Percentiles rank a stretch among this genome's conserved stretches.
Evolutionary conservation across 768 basidiomycete genomes (phyloP).

Genomic region (Scleroderma citrinum): DNA sequence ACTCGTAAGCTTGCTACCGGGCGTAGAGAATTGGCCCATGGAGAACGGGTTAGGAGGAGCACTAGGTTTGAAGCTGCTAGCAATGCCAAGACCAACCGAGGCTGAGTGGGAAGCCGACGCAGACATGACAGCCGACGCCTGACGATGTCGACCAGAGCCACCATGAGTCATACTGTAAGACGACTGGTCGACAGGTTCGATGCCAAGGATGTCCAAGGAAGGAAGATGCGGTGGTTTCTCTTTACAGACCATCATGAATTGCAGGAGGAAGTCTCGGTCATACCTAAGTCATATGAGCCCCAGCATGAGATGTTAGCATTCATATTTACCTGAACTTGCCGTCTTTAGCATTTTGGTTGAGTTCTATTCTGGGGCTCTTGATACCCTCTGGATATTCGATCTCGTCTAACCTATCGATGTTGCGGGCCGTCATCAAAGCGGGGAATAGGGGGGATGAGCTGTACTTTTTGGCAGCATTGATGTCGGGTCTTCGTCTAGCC

Average conservation of each 20-base stretch:
- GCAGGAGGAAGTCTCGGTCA: constrained; percentile 94
- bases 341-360: constrained; percentile 77
- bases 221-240: constrained; percentile 92
- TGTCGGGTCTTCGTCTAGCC: constrained; percentile 55
- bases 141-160: constrained; percentile 58
- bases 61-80: constrained; percentile 26
- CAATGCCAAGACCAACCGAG: constrained; percentile 43
- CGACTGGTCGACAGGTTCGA: constrained; percentile 46
- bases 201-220: constrained; percentile 83
- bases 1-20: constrained; percentile 53
- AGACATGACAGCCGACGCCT: constrained; percentile 38
- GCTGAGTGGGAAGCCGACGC: constrained; percentile 40
- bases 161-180: constrained; percentile 49
- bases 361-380: constrained; percentile 74
- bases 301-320: neutral
- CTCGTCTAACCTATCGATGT: constrained; percentile 75
- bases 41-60: constrained; percentile 27
- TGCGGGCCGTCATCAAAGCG: constrained; percentile 73
- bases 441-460: constrained; percentile 32
- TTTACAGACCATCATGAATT: constrained; percentile 92
- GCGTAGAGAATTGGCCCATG: constrained; percentile 68
- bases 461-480: constrained; percentile 45
- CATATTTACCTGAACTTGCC: constrained; percentile 77
- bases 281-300: constrained; percentile 43
- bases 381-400: constrained; percentile 82